Evolutionary conservation across 257 asterid genomes (phyloP).

Genomic region (Ligustrum vulgare): DNA sequence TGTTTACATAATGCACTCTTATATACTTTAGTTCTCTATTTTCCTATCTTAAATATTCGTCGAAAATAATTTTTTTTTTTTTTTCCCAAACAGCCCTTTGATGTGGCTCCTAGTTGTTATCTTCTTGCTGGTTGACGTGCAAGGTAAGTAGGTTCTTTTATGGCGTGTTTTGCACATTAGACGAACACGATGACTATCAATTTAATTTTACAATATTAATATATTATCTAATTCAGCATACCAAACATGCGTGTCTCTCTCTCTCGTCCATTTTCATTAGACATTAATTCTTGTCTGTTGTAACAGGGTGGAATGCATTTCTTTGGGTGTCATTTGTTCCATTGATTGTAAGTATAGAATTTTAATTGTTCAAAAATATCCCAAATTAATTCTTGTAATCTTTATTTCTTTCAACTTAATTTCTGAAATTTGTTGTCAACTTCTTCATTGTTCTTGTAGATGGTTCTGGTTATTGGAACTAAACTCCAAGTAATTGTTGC

Average conservation of each 20-base stretch:
- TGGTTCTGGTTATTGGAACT: slow-evolving; percentile 60
- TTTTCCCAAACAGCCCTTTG: slow-evolving; percentile 47
- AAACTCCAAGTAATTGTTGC: slow-evolving; percentile 69
- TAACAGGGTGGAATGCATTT: slow-evolving; percentile 71
- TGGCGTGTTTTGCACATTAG: neutral
- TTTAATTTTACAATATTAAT: neutral
- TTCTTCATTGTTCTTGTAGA: slow-evolving; percentile 30
- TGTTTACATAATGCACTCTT: neutral
- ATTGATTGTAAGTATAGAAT: slow-evolving; percentile 43
- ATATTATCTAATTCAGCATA: too few species aligned
- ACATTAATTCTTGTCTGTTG: neutral
- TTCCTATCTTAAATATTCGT: neutral
- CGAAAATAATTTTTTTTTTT: neutral
- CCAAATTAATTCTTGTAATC: neutral
- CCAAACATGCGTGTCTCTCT: too few species aligned
- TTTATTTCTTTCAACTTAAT: neutral
- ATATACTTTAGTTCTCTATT: neutral
- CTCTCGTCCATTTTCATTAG: neutral
- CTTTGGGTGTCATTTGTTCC: slow-evolving; percentile 82
- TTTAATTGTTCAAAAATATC: neutral
- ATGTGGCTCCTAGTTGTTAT: slow-evolving; percentile 75
- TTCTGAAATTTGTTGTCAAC: neutral
- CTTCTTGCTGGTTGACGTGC: slow-evolving; percentile 76
- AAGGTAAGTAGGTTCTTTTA: slow-evolving; percentile 43
- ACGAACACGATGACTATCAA: neutral